phyloP scores from a whole-genome alignment of 2,329 filamentous ascomycete species.

The Scedosporium aurantiacum region DNA sequence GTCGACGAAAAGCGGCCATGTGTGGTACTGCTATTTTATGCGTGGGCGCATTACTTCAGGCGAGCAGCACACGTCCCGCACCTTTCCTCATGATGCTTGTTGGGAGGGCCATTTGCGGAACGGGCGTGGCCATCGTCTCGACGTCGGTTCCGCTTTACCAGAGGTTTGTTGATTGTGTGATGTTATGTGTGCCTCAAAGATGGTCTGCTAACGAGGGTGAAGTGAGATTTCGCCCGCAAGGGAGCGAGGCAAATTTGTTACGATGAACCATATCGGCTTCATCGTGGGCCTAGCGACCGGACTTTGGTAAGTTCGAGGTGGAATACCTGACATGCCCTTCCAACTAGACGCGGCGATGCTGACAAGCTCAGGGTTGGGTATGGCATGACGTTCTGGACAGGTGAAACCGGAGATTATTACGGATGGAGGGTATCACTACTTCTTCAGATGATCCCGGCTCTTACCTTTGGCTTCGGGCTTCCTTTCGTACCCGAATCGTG shows the following conservation, averaged over 20 bases:
- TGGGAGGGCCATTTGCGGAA: constrained; percentile 39
- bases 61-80: constrained; percentile 25
- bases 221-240: constrained; percentile 44
- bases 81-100: constrained; percentile 37
- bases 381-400: constrained; percentile 41
- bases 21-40: constrained; percentile 33
- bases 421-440: constrained; percentile 44
- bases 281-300: constrained; percentile 41
- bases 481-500: constrained; percentile 45
- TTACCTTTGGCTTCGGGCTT: constrained; percentile 36
- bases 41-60: constrained; percentile 37
- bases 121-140: constrained; percentile 43
- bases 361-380: constrained; percentile 38
- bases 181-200: background rate
- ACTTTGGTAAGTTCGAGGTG: constrained; percentile 33
- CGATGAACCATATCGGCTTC: constrained; percentile 49
- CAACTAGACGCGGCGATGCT: background rate
- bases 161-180: constrained; percentile 23
- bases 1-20: constrained; percentile 39
- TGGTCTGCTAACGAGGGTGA: background rate
- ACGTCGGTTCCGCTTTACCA: constrained; percentile 48
- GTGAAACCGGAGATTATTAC: constrained; percentile 27
- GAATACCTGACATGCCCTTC: background rate
- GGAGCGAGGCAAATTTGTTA: constrained; percentile 43
- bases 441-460: constrained; percentile 38